Conservation (phyloP, 352 stramenopile genomes). For the Globisporangium nagaii region DNA sequence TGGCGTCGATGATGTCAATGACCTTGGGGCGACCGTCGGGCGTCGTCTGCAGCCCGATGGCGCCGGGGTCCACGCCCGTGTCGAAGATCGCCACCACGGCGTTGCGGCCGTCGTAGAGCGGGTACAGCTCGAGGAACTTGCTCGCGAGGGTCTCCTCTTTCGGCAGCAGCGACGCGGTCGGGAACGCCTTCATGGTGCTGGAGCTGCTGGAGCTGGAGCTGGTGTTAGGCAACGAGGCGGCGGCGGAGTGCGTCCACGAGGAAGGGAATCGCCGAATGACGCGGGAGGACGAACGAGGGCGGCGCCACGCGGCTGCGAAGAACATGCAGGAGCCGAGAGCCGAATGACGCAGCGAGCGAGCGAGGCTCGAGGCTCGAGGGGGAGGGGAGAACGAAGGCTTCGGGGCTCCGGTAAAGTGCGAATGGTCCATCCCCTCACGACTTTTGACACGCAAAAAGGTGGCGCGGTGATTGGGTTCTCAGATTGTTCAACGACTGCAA, state of each 20-base stretch:
- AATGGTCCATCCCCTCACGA: too few relatives aligned
- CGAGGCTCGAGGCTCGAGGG: too few relatives aligned
- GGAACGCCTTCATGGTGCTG: conserved; percentile 49
- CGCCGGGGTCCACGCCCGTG: conserved; percentile 93
- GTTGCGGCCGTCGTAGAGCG: conserved; percentile 86
- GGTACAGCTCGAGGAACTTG: conserved; percentile 73
- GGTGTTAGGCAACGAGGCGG: not conserved
- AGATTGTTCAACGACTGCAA: too few relatives aligned
- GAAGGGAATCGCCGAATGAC: conserved; percentile 10
- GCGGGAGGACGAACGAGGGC: too few relatives aligned
- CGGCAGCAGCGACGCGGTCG: conserved; percentile 68
- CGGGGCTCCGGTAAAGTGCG: too few relatives aligned
- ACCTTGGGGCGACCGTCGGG: conserved; percentile 89
- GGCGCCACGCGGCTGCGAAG: conserved; percentile 1
- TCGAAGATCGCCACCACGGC: conserved; percentile 95
- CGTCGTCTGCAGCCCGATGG: conserved; percentile 81
- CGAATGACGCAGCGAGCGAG: not conserved
- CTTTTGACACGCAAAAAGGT: too few relatives aligned
- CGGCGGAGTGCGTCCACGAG: not conserved
- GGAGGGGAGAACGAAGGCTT: too few relatives aligned
- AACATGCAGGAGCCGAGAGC: not conserved
- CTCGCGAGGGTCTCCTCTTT: conserved; percentile 90
- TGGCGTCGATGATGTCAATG: conserved; percentile 95
- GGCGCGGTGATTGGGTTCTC: too few relatives aligned
- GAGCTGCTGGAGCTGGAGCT: not conserved